Evolutionary conservation across 352 stramenopile genomes (phyloP).

Genomic region (Globisporangium irregulare): DNA sequence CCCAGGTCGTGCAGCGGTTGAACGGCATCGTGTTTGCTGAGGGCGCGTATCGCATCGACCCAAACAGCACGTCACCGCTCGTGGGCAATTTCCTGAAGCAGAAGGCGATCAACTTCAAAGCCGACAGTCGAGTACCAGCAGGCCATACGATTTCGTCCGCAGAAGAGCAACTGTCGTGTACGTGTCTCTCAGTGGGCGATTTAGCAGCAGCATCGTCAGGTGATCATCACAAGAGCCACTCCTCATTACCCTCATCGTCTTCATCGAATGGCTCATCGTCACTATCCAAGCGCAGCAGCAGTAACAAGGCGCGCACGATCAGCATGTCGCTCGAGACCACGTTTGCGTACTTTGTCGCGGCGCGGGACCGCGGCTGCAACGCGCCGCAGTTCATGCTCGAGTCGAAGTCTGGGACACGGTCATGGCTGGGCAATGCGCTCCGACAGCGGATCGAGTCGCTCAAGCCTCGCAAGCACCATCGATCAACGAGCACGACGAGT

Average conservation of each 20-base stretch:
- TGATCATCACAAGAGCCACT: conserved; percentile 11
- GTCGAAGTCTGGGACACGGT: conserved; percentile 52
- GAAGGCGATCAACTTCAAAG: conserved; percentile 76
- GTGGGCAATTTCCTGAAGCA: conserved; percentile 62
- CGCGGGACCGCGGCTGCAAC: conserved; percentile 46
- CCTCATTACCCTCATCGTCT: background rate
- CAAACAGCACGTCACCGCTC: conserved; percentile 40
- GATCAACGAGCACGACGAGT: conserved; percentile 20
- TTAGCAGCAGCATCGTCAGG: conserved; percentile 25
- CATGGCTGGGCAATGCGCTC: conserved; percentile 53
- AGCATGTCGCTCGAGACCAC: conserved; percentile 63
- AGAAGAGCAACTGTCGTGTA: conserved; percentile 63
- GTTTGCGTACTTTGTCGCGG: conserved; percentile 71
- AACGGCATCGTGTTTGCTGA: conserved; percentile 70
- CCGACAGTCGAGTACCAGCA: conserved; percentile 37
- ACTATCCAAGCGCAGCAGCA: conserved; percentile 44
- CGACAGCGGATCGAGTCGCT: conserved; percentile 62
- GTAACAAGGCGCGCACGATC: conserved; percentile 78
- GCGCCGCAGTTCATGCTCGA: conserved; percentile 62
- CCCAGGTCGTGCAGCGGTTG: conserved; percentile 49
- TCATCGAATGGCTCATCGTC: conserved; percentile 17
- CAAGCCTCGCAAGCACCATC: conserved; percentile 57
- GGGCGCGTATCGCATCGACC: conserved; percentile 56
- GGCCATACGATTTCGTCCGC: conserved; percentile 45
- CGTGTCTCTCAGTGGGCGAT: conserved; percentile 61